Percentiles rank a stretch among this genome's conserved stretches.
phyloP scores from a whole-genome alignment of 2,329 filamentous ascomycete genomes.

The Claviceps citrina region DNA sequence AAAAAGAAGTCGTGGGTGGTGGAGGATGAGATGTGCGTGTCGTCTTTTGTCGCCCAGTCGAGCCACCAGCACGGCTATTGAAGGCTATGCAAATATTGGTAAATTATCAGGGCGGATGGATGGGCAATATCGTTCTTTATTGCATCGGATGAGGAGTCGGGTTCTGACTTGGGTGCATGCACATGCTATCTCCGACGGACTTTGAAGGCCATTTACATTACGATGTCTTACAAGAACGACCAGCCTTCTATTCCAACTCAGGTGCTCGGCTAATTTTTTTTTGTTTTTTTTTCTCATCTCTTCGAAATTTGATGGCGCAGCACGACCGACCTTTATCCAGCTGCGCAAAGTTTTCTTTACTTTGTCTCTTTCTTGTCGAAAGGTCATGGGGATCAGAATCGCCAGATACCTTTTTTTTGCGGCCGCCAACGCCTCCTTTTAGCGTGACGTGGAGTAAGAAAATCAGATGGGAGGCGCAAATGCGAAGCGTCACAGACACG shows the following conservation, averaged over 20 bases:
- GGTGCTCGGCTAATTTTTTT: constrained; percentile 3
- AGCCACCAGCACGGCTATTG: constrained; percentile 3
- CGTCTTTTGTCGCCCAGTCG: constrained; percentile 1
- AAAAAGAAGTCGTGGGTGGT: background rate
- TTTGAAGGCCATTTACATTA: constrained; percentile 5
- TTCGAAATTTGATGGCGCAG: constrained; percentile 1
- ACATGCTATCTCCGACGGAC: constrained; percentile 5
- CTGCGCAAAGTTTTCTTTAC: background rate
- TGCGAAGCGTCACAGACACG: background rate
- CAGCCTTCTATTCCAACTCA: constrained; percentile 1
- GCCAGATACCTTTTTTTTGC: background rate
- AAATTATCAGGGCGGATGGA: constrained; percentile 6
- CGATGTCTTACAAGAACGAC: constrained; percentile 4
- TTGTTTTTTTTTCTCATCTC: background rate
- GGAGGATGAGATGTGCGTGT: background rate
- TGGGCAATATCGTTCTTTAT: constrained; percentile 13
- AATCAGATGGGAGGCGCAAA: background rate
- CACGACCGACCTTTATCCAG: constrained; percentile 2
- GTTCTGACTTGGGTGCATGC: constrained; percentile 19
- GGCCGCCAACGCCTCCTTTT: background rate
- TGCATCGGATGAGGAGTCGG: constrained; percentile 26
- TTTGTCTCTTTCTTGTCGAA: background rate
- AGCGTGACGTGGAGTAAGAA: background rate
- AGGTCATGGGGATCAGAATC: background rate
- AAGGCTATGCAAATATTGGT: constrained; percentile 2